Base-by-base conservation (phyloP, 768 basidiomycete genomes). In the Boletus pseudopeckii region DNA sequence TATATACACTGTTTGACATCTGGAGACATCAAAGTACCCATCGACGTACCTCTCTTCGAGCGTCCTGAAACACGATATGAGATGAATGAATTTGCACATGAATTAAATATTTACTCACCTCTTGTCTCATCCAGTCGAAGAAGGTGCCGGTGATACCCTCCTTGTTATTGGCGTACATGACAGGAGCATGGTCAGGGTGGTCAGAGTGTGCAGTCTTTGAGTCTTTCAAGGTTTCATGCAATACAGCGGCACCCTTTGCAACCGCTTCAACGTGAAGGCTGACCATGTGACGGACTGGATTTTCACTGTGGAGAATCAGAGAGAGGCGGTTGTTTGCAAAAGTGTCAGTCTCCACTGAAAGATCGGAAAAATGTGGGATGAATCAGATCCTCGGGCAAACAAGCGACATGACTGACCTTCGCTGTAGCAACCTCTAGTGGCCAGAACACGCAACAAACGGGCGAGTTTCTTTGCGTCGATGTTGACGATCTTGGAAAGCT, bases 271-370 rank as follows among this genome's bases (percentile, higher is more conserved):
- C 51, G 9, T 66, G 66, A 22, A 60, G 50, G 32, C 24, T 47
- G 34, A 61, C 13, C 53, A 67, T 60, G 45, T 63, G 59, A 34
- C 50, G 53, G 28, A 60, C 57, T 26, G 67, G 55, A 28, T 70
- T 61, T 22, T 62, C 45, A 13, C 54, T 58, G 28, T 60, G 63
- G 6, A 74, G 57, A 38, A 61, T 59, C 8, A 68, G 40, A n/a
- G 70, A 72, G 7, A 74, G 58, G 0, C 71, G 69, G 43, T 68
- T 74, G 57, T 74, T 74, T 18, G 69, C 58, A 48, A 71, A 75
- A 0, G 65, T 64, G 32, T 71, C 60, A 5, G 49, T 53, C 15
- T 62, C 53, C 26, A 74, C 72, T 75, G 46, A 40, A 41, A 20
- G 8, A 15, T 11, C 0, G 10, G 32, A 28, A 52, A 11, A 50